Evolutionary conservation across 2,329 filamentous ascomycete genomes (phyloP).

Genomic region (Plectosphaerella plurivora): DNA sequence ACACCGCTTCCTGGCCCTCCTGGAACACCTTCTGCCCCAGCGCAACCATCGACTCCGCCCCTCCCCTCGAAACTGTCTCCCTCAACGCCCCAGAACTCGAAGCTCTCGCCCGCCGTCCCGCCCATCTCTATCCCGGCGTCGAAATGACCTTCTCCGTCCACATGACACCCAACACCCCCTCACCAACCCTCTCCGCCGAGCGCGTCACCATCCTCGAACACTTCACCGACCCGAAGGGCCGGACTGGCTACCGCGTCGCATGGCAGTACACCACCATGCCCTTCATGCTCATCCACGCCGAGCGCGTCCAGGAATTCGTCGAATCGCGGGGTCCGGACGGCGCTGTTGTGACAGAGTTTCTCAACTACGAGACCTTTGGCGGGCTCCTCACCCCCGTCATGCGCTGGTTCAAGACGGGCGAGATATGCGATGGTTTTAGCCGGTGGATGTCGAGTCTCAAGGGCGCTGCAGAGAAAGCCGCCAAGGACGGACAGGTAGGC

Average conservation of each 20-base stretch:
- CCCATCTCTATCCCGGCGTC: conserved; percentile 22
- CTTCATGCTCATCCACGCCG: conserved; percentile 26
- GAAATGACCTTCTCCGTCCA: conserved; percentile 27
- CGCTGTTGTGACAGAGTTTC: conserved; percentile 30
- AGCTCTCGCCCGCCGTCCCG: conserved; percentile 5
- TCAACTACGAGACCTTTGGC: conserved; percentile 41
- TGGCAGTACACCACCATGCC: conserved; percentile 28
- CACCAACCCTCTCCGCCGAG: conserved; percentile 15
- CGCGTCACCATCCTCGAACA: conserved; percentile 25
- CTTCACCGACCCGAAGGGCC: conserved; percentile 18
- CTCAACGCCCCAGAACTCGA: conserved; percentile 11
- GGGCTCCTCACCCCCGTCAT: conserved; percentile 30
- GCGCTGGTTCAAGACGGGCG: conserved; percentile 22
- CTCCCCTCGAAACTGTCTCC: conserved; percentile 7
- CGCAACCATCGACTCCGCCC: conserved; percentile 18
- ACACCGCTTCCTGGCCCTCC: conserved; percentile 22
- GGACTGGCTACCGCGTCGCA: conserved; percentile 30
- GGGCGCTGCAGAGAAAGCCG: conserved; percentile 17
- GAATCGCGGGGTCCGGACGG: conserved; percentile 14
- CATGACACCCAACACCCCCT: conserved; percentile 18
- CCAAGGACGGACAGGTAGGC: too few relatives aligned
- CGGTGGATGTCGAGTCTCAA: conserved; percentile 35
- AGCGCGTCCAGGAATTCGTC: conserved; percentile 39
- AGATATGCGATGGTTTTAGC: conserved; percentile 28
- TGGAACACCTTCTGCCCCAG: conserved; percentile 30